Base-by-base conservation (phyloP, 164 flowering plant species). In the Amborella trichopoda region DNA sequence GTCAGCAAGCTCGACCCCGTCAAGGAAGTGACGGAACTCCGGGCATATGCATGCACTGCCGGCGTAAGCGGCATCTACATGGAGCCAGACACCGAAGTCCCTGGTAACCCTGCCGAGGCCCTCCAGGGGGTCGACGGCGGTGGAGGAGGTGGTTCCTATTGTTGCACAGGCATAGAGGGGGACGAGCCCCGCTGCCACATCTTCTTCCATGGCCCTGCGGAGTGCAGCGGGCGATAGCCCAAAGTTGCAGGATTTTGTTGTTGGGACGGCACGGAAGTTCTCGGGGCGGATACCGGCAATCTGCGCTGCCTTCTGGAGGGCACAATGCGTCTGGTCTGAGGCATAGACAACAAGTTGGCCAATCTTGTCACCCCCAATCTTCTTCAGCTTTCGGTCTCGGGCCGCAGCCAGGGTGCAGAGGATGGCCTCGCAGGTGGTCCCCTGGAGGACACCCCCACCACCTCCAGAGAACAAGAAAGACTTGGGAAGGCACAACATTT, bases 401-500 rank as follows among this genome's bases (percentile, higher is more conserved):
- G 86, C 70, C 0, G 91, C 83, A 0, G 50, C 44, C 5, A 81
- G 30, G 1, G 76, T 70, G 27, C 72, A 67, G 23, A 81, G 25
- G 5, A 79, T 62, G 40, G 81, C 79, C 30, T 83, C 88, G 50
- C 83, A 66, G 1, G 86, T 73, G 2, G 81, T 81, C 3, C 81
- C 86, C 23, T 74, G 80, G 1, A 83, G 9, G 1, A 83, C 89
- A 3, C 94, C 85, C 0, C 94, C 94, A 9, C 93, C 93, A 2
- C 46, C 50, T 10, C 79, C 79, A 0, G 75, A 55, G 49, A 74
- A 83, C 1, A 66, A 58, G 47, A 78, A 80, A 1, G 60, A 38
- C 2, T 54, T 49, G 1, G 81, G 81, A 3, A 76, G 72, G 32
- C 57, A 52, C 9, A 76, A 74, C 68, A 68, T 51, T 24, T 70